phyloP scores from a whole-genome alignment of 1,284 basidiomycete genomes.

The Apiotrichum laibachii region DNA sequence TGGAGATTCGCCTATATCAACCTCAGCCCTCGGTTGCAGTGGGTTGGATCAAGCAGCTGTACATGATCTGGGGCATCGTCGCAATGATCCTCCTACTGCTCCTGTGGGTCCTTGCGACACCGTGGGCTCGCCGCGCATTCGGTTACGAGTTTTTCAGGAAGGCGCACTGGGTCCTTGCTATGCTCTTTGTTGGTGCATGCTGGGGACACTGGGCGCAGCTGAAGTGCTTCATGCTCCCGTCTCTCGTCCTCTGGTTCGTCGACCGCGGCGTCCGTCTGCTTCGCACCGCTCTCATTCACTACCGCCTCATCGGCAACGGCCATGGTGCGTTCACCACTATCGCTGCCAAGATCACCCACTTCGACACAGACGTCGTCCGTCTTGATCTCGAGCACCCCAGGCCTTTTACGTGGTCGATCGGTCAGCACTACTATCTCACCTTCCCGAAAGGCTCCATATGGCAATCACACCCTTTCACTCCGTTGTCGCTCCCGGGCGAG shows the following conservation, averaged over 20 bases:
- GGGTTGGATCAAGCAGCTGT: slow-evolving; percentile 32
- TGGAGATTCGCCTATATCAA: slow-evolving; percentile 36
- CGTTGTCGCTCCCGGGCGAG: slow-evolving; percentile 27
- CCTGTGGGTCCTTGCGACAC: slow-evolving; percentile 30
- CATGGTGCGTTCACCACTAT: slow-evolving; percentile 31
- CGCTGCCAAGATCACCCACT: slow-evolving; percentile 24
- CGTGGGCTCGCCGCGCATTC: slow-evolving; percentile 23
- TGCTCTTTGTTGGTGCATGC: slow-evolving; percentile 38
- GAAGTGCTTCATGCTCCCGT: slow-evolving; percentile 38
- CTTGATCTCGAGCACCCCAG: slow-evolving; percentile 27
- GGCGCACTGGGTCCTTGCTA: slow-evolving; percentile 37
- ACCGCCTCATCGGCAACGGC: slow-evolving; percentile 28
- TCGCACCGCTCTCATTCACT: slow-evolving; percentile 33
- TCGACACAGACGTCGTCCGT: slow-evolving; percentile 25
- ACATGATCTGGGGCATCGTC: slow-evolving; percentile 38
- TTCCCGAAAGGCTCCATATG: slow-evolving; percentile 32
- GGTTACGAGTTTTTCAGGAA: slow-evolving; percentile 42
- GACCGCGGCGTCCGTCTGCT: slow-evolving; percentile 29
- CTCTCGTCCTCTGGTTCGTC: slow-evolving; percentile 30
- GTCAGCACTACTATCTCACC: slow-evolving; percentile 39
- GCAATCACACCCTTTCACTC: slow-evolving; percentile 42
- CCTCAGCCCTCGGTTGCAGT: slow-evolving; percentile 31
- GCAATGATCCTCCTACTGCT: slow-evolving; percentile 30
- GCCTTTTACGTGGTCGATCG: slow-evolving; percentile 20
- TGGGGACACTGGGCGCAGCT: slow-evolving; percentile 35